Percentiles rank a stretch among this genome's conserved stretches.
Conservation (phyloP, 2,329 filamentous ascomycete genomes). For the Daldinia sp. region DNA sequence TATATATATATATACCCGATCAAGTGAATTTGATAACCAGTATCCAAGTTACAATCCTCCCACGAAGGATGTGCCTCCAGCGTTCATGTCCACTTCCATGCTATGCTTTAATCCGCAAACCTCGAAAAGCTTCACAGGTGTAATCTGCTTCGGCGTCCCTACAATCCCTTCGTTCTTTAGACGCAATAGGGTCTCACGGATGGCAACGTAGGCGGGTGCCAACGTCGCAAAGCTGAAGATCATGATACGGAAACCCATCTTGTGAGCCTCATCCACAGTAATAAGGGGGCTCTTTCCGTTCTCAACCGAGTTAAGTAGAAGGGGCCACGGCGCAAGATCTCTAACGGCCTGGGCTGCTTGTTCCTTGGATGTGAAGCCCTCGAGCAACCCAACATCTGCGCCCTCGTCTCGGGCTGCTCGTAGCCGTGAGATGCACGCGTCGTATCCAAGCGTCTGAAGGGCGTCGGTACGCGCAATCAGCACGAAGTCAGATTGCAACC, state of each 20-base stretch:
- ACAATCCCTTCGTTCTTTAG: constrained; percentile 54
- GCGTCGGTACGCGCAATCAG: constrained; percentile 75
- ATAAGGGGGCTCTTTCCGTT: constrained; percentile 67
- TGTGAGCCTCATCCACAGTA: constrained; percentile 63
- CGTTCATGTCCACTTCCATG: constrained; percentile 49
- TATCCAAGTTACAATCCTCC: constrained; percentile 34
- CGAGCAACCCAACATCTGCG: constrained; percentile 71
- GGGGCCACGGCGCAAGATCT: constrained; percentile 57
- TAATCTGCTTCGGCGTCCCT: constrained; percentile 49
- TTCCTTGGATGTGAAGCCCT: constrained; percentile 66
- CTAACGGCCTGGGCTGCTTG: constrained; percentile 61
- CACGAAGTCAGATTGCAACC: constrained; percentile 67
- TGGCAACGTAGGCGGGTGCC: constrained; percentile 60
- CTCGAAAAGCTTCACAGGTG: constrained; percentile 50
- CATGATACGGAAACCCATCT: constrained; percentile 69
- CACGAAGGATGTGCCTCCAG: constrained; percentile 49
- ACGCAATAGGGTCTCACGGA: constrained; percentile 53
- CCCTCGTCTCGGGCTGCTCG: constrained; percentile 64
- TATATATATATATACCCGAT: not conserved
- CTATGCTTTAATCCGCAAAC: constrained; percentile 51
- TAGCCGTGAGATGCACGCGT: constrained; percentile 65
- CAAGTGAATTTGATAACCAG: not conserved
- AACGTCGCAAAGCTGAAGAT: constrained; percentile 67
- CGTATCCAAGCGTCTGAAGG: constrained; percentile 67
- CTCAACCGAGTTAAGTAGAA: constrained; percentile 70